phyloP scores from a whole-genome alignment of 345 rosid species.

The thale cress (Arabidopsis thaliana) region DNA sequence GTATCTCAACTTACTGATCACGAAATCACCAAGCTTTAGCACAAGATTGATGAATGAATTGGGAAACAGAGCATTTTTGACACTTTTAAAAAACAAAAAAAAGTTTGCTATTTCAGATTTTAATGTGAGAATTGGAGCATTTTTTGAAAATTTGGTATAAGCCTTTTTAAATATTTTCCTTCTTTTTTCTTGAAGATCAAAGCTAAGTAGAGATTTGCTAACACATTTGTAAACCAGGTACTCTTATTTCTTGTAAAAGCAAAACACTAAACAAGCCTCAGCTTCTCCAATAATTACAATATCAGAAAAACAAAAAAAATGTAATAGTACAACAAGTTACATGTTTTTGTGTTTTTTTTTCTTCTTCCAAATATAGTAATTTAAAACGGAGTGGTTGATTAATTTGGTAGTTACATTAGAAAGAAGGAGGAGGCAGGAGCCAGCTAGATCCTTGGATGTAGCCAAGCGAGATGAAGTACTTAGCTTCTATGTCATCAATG shows the following conservation, averaged over 20 bases:
- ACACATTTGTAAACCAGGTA: not conserved
- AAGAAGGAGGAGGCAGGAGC: conserved; percentile 68
- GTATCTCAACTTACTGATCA: conserved; percentile 59
- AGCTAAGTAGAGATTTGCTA: not conserved
- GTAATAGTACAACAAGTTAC: not conserved
- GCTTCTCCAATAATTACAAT: not conserved
- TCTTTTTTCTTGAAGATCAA: not conserved
- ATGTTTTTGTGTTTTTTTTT: not conserved
- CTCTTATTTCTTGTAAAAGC: conserved; percentile 20
- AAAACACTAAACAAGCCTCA: conserved; percentile 30
- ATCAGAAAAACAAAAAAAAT: not conserved
- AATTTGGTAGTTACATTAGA: conserved; percentile 27
- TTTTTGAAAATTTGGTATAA: no score
- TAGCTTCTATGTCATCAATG: conserved; percentile 42
- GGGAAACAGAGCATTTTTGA: not conserved
- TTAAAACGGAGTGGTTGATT: not conserved
- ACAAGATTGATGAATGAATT: conserved; percentile 27
- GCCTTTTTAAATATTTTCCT: no score
- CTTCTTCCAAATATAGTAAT: not conserved
- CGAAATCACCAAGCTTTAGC: conserved; percentile 68
- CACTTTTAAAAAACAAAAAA: not conserved
- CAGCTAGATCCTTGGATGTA: conserved; percentile 59
- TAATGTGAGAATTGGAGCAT: not conserved
- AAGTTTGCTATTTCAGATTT: not conserved
- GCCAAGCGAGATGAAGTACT: conserved; percentile 49